Conservation (phyloP, 2,329 filamentous ascomycete species). For the Nannizziopsis barbatae region DNA sequence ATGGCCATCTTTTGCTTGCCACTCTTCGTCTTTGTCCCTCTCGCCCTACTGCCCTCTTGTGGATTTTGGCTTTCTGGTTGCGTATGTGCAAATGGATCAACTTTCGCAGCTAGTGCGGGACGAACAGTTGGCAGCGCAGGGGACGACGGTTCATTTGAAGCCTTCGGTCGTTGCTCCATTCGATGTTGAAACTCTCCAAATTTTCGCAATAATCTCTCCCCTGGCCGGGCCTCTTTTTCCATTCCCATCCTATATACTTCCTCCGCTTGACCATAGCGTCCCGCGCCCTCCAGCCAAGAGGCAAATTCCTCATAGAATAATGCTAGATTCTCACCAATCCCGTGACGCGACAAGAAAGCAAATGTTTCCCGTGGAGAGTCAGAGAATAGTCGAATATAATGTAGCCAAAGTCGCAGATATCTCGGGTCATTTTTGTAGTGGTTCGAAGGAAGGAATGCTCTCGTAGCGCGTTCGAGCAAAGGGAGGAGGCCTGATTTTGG, state of each 20-base stretch:
- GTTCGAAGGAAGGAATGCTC: conserved; percentile 67
- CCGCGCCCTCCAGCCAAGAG: conserved; percentile 75
- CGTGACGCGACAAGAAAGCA: conserved; percentile 78
- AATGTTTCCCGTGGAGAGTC: conserved; percentile 90
- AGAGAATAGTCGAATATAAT: conserved; percentile 86
- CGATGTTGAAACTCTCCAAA: conserved; percentile 84
- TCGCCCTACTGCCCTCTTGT: conserved; percentile 56
- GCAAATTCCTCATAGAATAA: conserved; percentile 97
- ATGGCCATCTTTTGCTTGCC: conserved; percentile 76
- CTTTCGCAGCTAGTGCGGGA: conserved; percentile 71
- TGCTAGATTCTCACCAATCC: conserved; percentile 74
- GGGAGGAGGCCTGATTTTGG: conserved; percentile 80
- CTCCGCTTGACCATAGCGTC: conserved; percentile 79
- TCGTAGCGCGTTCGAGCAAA: conserved; percentile 85
- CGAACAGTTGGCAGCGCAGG: conserved; percentile 76
- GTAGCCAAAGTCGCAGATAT: conserved; percentile 86
- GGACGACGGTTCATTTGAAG: conserved; percentile 58
- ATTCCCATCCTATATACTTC: conserved; percentile 88
- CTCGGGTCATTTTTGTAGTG: conserved; percentile 94
- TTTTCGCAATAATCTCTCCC: conserved; percentile 71
- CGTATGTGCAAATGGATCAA: conserved; percentile 61
- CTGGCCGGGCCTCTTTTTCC: conserved; percentile 73
- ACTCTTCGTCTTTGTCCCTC: conserved; percentile 48
- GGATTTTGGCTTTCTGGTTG: conserved; percentile 37
- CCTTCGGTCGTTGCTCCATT: conserved; percentile 54